Percentiles rank a stretch among this genome's conserved stretches.
phyloP scores from a whole-genome alignment of 768 basidiomycete species.

The Phlebiopsis flavidoalba region DNA sequence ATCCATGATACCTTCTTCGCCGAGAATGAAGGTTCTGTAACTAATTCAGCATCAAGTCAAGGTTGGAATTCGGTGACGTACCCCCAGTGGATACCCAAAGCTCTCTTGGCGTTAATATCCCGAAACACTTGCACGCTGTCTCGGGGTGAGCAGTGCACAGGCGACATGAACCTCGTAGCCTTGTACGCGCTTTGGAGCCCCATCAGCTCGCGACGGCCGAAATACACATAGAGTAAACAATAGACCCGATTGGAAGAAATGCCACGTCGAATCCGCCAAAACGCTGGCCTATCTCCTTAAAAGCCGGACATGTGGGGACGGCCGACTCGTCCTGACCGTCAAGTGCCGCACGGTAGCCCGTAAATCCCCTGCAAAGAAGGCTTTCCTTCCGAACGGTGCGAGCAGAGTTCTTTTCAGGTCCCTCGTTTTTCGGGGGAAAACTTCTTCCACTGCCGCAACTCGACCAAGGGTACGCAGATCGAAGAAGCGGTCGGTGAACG shows the following conservation, averaged over 20 bases:
- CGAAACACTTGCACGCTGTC: not conserved
- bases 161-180: not conserved
- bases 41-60: not conserved
- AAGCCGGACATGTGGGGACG: not conserved
- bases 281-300: not conserved
- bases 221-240: not conserved
- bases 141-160: not conserved
- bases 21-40: not conserved
- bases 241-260: not conserved
- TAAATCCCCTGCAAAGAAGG: not conserved
- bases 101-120: not conserved
- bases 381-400: not conserved
- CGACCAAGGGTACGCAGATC: not conserved
- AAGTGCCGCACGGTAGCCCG: not conserved
- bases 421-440: not conserved
- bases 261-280: not conserved
- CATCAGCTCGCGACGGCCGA: not conserved
- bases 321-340: not conserved
- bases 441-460: not conserved
- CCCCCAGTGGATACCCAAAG: not conserved
- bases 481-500: not conserved
- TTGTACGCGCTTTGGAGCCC: not conserved
- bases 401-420: not conserved
- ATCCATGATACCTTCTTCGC: not conserved
- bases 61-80: not conserved